Evolutionary conservation across 2,329 filamentous ascomycete genomes (phyloP).

Genomic region (Fusarium setosum): DNA sequence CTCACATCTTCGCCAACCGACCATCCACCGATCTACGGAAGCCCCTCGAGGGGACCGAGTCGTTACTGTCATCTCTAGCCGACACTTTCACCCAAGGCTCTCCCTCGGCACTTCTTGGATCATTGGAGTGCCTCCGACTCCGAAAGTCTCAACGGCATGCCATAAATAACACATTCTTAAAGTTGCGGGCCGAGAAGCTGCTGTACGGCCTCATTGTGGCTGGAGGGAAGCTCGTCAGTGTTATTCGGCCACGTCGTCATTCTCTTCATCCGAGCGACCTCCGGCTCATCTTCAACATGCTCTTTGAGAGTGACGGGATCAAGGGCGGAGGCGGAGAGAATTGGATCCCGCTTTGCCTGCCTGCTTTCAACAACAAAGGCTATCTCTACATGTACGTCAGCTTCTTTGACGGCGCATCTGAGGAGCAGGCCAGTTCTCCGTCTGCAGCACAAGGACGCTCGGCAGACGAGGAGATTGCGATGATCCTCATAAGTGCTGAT

Average conservation of each 20-base stretch:
- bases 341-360: conserved; percentile 96
- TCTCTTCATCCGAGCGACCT: conserved; percentile 95
- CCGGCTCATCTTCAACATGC: conserved; percentile 98
- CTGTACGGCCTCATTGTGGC: conserved; percentile 95
- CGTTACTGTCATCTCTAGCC: conserved; percentile 88
- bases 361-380: conserved; percentile 95
- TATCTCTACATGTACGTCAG: conserved; percentile 99
- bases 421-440: conserved; percentile 54
- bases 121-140: conserved; percentile 92
- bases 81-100: conserved; percentile 96
- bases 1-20: conserved; percentile 86
- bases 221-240: conserved; percentile 91
- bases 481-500: conserved; percentile 91
- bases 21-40: conserved; percentile 94
- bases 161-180: conserved; percentile 90
- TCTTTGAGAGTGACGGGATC: conserved; percentile 93
- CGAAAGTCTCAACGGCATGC: conserved; percentile 86
- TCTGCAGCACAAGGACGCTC: conserved; percentile 73
- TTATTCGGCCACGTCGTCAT: conserved; percentile 93
- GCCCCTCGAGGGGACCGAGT: conserved; percentile 91
- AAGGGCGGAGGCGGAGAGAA: conserved; percentile 93
- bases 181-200: conserved; percentile 79
- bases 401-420: conserved; percentile 76
- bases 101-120: conserved; percentile 86
- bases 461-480: conserved; percentile 83